These are phyloP conservation scores for Thielaviopsis musarum DNA, from an alignment of 2,329 filamentous ascomycete genomes.

Conservation along the genomic window DNA sequence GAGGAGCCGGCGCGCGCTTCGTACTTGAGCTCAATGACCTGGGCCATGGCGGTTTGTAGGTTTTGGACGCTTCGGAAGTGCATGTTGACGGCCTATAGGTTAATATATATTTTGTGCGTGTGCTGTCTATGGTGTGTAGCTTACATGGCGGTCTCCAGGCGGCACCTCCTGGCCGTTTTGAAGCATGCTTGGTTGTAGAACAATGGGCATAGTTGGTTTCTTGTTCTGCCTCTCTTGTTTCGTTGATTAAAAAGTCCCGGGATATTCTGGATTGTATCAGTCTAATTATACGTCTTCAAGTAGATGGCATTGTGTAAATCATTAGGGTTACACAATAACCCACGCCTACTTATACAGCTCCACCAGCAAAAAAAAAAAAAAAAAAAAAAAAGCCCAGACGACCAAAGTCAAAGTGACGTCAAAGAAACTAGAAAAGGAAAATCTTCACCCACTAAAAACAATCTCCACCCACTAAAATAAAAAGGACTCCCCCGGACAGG, in stretches of 20 bases:
- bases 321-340: neutral
- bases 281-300: too few relatives aligned
- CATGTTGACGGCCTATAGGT: neutral
- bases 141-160: slow-evolving; percentile 5
- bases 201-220: slow-evolving; percentile 2
- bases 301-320: neutral
- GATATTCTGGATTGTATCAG: too few relatives aligned
- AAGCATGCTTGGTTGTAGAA: slow-evolving; percentile 7
- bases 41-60: neutral
- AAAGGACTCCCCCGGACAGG: too few relatives aligned
- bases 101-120: neutral
- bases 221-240: too few relatives aligned
- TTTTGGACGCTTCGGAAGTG: neutral
- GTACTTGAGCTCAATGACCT: neutral
- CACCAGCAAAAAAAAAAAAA: neutral
- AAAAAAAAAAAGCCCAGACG: too few relatives aligned
- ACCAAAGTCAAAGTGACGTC: neutral
- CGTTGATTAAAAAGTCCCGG: too few relatives aligned
- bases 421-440: neutral
- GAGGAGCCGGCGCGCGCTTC: neutral
- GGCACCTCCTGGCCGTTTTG: slow-evolving; percentile 2
- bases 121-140: neutral
- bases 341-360: neutral
- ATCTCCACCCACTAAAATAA: too few relatives aligned
- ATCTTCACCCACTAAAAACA: too few relatives aligned